Percentiles rank a stretch among this genome's conserved stretches.
phyloP scores from a whole-genome alignment of 352 stramenopile genomes.

The Salisapilia sapeloensis region DNA sequence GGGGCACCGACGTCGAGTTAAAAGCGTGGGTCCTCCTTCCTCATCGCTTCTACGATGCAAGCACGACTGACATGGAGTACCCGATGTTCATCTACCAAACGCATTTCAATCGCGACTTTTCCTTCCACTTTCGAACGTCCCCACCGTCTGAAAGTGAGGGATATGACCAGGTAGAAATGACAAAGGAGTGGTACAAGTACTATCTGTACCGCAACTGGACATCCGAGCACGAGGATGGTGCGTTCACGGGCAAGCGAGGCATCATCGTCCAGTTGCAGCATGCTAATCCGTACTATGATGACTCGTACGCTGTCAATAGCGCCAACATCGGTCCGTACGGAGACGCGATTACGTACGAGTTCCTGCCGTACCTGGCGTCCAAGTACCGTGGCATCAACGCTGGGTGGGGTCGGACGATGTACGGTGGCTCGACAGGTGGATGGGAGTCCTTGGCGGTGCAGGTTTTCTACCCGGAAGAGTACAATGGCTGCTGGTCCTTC shows the following conservation, averaged over 20 bases:
- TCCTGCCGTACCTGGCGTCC: slow-evolving; percentile 39
- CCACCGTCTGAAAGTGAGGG: slow-evolving; percentile 4
- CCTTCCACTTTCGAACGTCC: slow-evolving; percentile 24
- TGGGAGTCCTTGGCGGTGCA: slow-evolving; percentile 63
- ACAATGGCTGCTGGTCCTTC: slow-evolving; percentile 73
- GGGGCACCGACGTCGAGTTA: slow-evolving; percentile 44
- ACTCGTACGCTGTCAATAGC: slow-evolving; percentile 63
- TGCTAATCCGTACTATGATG: slow-evolving; percentile 66
- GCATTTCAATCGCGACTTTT: slow-evolving; percentile 47
- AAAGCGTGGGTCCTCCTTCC: slow-evolving; percentile 58
- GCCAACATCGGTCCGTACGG: slow-evolving; percentile 59
- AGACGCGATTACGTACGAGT: slow-evolving; percentile 60
- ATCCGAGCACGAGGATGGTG: slow-evolving; percentile 17
- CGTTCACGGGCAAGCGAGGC: slow-evolving; percentile 40
- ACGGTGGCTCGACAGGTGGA: slow-evolving; percentile 49
- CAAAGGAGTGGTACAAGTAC: slow-evolving; percentile 33
- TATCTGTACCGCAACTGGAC: slow-evolving; percentile 66
- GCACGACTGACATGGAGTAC: slow-evolving; percentile 34
- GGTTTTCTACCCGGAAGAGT: slow-evolving; percentile 59
- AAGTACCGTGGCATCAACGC: slow-evolving; percentile 44
- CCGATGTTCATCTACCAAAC: slow-evolving; percentile 62
- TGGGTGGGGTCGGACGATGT: slow-evolving; percentile 55
- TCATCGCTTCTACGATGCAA: slow-evolving; percentile 38
- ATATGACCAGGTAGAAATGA: not conserved
- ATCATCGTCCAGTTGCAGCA: slow-evolving; percentile 67